These are phyloP conservation scores for Athelia psychrophila DNA, from an alignment of 1,284 basidiomycete species.

Conservation along the genomic window DNA sequence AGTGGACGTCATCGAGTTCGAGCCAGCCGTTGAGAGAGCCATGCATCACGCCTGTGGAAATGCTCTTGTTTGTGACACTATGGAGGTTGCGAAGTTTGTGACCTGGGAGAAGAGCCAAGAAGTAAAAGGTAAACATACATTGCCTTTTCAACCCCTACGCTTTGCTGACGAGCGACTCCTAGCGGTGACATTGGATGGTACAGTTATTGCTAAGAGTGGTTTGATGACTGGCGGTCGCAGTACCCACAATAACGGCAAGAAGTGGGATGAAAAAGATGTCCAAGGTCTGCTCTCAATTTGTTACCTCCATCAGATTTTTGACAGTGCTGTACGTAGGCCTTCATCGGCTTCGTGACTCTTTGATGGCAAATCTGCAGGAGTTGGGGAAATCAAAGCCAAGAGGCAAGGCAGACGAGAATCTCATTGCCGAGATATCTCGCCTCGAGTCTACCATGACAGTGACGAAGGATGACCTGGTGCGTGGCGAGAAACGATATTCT, in stretches of 20 bases:
- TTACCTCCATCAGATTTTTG: neutral
- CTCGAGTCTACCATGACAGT: slow-evolving; percentile 75
- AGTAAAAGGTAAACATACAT: slow-evolving; percentile 75
- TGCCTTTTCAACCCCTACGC: neutral
- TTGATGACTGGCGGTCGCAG: slow-evolving; percentile 95
- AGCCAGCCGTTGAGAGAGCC: slow-evolving; percentile 84
- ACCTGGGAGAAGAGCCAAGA: slow-evolving; percentile 95
- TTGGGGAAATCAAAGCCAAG: slow-evolving; percentile 80
- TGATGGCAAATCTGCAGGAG: slow-evolving; percentile 80
- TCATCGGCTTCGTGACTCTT: slow-evolving; percentile 68
- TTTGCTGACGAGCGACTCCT: slow-evolving; percentile 3
- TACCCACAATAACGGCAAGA: slow-evolving; percentile 66
- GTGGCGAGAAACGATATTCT: slow-evolving; percentile 18
- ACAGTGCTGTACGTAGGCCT: slow-evolving; percentile 47
- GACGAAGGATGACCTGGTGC: slow-evolving; percentile 81
- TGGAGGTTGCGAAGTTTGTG: slow-evolving; percentile 89
- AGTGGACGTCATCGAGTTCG: slow-evolving; percentile 91
- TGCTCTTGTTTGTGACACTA: slow-evolving; percentile 91
- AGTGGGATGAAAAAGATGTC: slow-evolving; percentile 94
- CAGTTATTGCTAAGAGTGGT: slow-evolving; percentile 96
- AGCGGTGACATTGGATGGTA: slow-evolving; percentile 98
- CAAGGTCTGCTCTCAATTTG: slow-evolving; percentile 50
- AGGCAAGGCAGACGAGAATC: slow-evolving; percentile 78
- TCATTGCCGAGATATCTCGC: slow-evolving; percentile 75
- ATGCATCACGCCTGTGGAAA: slow-evolving; percentile 97